Base-by-base conservation (phyloP, 2,329 filamentous ascomycete genomes). In the Zarea fungicola region DNA sequence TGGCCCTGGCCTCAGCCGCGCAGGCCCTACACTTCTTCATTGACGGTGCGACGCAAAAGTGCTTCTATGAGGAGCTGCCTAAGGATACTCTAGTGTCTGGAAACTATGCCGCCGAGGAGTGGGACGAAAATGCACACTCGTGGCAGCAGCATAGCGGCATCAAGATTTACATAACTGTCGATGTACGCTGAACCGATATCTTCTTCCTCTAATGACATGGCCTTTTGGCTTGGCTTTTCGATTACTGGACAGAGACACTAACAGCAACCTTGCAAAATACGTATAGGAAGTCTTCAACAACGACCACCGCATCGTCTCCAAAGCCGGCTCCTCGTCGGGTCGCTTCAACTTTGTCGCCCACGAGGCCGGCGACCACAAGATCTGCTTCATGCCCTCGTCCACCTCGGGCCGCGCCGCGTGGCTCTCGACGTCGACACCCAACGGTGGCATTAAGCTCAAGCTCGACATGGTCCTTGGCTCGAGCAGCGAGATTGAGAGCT, bases 71-170 rank as follows among this genome's bases (percentile, higher is more conserved):
- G 74, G 92, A 97, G 70, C 80, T 99, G 52, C 91, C 93, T 57
- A 96, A 97, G 76, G 92, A 96, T 69, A 97, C 93, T 13, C 75
- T 99, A 51, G 92, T 99, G 49, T 91, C 96, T 52, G 93, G 93
- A 58, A 85, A 93, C 71, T 99, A 91, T 76, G 82, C 78, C 48
- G 89, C 89, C 43, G 85, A 93, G 69, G 87, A 95, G 67, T 93
- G 82, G 74, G 84, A 93, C 68, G 80, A 87, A 50, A 73, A 83
- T 57, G 71, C 75, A 50, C 79, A 81, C 57, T 66, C 72, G 44
- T 97, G 89, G 81, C 70, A 76, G 46, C 76, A 85, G 63, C 87
- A 93, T 66, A 77, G 83, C 55, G 84, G 84, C 56, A 75, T 95
- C 54, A 85, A 80, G 71, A 86, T 97, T 66, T 88, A 84, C 72